Base-by-base conservation (phyloP, 306 rosid genomes). In the Medicago arabica region DNA sequence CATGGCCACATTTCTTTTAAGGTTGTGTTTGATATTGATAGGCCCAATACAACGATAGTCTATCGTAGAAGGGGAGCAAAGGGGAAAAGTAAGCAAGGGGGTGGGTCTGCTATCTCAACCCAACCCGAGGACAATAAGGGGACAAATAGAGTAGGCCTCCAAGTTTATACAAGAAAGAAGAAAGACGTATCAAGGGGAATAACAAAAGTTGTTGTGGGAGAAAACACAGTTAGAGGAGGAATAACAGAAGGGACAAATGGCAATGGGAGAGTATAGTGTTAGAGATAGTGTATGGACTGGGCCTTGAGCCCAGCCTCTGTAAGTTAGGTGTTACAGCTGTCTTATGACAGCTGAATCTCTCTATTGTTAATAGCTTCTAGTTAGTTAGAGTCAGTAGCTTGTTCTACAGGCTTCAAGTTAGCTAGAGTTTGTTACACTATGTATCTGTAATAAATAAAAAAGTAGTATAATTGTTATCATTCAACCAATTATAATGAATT, bases 1-100 rank as follows among this genome's bases (percentile, higher is more conserved):
- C 40, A 9, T 14, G 38, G 36, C 23, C 38, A 9, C 14, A 6
- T 40, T 13, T 72, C 36, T 43, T 38, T 43, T 38, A 11, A 72
- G 69, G 77, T n/a, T 73, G 69, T 9, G 15, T 55, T 72, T 39
- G 65, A 14, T 23, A 23, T 73, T 43, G 67, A 28, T 31, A 60
- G 67, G 67, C 67, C 11, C 41, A 28, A 28, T 14, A 60, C 9
- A 60, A 60, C 43, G 5, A 28, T 9, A 28, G 41, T 60, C 40
- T 57, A 57, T 21, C 36, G 7, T 57, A 57, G 63, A 57, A 57
- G 9, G 63, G 63, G 63, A 57, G 63, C 63, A 57, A 57, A 57
- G 36, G 36, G 63, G 36, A 10, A 57, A 57, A 57, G 63, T 57
- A 34, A 4, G n/a, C 63, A 19, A 57, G n/a, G 63, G 63, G 36